Evolutionary conservation across 495 filamentous ascomycete genomes (phyloP).

Genomic region (Niebla homalea): DNA sequence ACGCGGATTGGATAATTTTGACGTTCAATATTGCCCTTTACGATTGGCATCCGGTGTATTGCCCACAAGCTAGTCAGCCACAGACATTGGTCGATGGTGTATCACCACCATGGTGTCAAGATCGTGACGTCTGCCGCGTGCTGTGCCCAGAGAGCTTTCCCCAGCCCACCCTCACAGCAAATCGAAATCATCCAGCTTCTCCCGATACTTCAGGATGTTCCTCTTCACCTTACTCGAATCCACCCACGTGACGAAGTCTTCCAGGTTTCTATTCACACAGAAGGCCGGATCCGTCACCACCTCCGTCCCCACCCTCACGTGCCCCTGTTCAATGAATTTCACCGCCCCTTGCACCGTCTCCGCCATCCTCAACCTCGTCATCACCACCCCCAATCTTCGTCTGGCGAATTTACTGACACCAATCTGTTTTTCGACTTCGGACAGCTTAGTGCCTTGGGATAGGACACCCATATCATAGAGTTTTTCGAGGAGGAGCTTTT

Average conservation of each 20-base stretch:
- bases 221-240: slow-evolving; percentile 94
- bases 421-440: slow-evolving; percentile 70
- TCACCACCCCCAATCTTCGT: slow-evolving; percentile 68
- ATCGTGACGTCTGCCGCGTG: background rate
- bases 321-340: slow-evolving; percentile 87
- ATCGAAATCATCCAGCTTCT: slow-evolving; percentile 95
- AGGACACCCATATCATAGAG: slow-evolving; percentile 83
- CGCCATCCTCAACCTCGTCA: slow-evolving; percentile 79
- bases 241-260: slow-evolving; percentile 96
- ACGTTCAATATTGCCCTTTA: no score
- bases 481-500: slow-evolving; percentile 74
- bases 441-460: slow-evolving; percentile 52
- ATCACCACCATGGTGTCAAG: background rate
- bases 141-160: background rate
- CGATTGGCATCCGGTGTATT: no score
- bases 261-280: slow-evolving; percentile 55
- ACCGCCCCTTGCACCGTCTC: slow-evolving; percentile 70
- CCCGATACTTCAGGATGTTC: slow-evolving; percentile 82
- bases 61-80: background rate
- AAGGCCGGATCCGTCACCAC: slow-evolving; percentile 67
- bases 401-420: slow-evolving; percentile 77
- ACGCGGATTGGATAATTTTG: no score
- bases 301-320: slow-evolving; percentile 86
- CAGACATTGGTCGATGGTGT: background rate
- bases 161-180: slow-evolving; percentile 42